A percentile compares a stretch with the other conserved stretches of the same genome.
These are phyloP conservation scores for Aureobasidium zeae DNA, from an alignment of 2,329 filamentous ascomycete species.

Conservation along the genomic window DNA sequence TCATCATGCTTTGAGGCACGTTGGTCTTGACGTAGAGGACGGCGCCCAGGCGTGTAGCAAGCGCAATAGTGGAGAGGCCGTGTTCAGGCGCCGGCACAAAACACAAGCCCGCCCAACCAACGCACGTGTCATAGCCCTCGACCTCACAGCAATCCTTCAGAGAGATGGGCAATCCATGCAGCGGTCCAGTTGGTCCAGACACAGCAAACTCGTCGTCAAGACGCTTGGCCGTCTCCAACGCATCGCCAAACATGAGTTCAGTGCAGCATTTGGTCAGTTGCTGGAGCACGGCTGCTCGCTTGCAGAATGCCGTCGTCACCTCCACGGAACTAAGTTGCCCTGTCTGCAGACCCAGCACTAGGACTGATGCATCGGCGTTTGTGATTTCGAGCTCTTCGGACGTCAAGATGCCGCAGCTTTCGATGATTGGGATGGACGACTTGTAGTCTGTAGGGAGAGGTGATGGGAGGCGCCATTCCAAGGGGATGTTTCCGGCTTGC, in stretches of 20 bases:
- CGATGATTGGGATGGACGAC: constrained; percentile 4
- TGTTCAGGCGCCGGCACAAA: constrained; percentile 24
- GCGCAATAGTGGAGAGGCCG: constrained; percentile 34
- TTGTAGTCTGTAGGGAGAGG: constrained; percentile 1
- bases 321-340: constrained; percentile 23
- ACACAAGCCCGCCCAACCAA: constrained; percentile 25
- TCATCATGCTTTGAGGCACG: constrained; percentile 47
- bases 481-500: constrained; percentile 1
- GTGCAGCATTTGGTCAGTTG: constrained; percentile 26
- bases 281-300: constrained; percentile 27
- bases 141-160: constrained; percentile 44
- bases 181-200: constrained; percentile 21
- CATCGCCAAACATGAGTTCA: constrained; percentile 37
- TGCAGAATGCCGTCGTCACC: constrained; percentile 34
- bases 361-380: constrained; percentile 35
- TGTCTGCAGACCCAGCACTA: constrained; percentile 28
- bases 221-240: constrained; percentile 20
- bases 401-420: constrained; percentile 39
- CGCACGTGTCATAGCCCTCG: constrained; percentile 29
- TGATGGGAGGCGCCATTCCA: neutral
- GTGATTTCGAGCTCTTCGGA: constrained; percentile 45
- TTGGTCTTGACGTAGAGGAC: constrained; percentile 47
- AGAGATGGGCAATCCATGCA: constrained; percentile 47
- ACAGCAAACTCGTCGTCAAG: constrained; percentile 22
- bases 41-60: constrained; percentile 29